Conservation (phyloP, 495 filamentous ascomycete species). For the Penicillium paxilli region DNA sequence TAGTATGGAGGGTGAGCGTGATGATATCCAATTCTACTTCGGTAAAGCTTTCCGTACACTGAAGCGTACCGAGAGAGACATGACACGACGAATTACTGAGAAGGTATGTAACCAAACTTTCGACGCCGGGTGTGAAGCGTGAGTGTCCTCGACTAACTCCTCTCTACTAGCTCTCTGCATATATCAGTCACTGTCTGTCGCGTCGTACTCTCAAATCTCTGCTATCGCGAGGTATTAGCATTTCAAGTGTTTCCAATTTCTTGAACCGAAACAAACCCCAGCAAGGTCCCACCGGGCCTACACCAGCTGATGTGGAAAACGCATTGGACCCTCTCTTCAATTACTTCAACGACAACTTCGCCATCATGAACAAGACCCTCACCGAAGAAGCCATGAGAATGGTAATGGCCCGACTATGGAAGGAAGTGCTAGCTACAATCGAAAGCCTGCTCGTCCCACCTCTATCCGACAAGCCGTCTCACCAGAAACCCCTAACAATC, state of each 20-base stretch:
- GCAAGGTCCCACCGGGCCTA: constrained; percentile 57
- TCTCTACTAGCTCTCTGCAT: constrained; percentile 72
- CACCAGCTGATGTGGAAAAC: constrained; percentile 71
- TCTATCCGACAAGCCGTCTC: constrained; percentile 90
- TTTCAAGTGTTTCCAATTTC: constrained; percentile 77
- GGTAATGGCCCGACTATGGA: constrained; percentile 98
- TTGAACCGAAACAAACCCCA: constrained; percentile 63
- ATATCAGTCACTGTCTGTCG: constrained; percentile 89
- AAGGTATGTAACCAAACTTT: constrained; percentile 64
- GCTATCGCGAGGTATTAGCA: constrained; percentile 68
- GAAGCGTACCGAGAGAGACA: constrained; percentile 94
- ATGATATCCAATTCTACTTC: constrained; percentile 99
- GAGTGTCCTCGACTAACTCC: not conserved
- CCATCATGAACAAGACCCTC: constrained; percentile 95
- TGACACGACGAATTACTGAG: constrained; percentile 97
- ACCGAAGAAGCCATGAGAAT: constrained; percentile 91
- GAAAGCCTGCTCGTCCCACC: constrained; percentile 91
- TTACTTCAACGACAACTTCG: constrained; percentile 99
- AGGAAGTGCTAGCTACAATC: constrained; percentile 90
- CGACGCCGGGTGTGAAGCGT: not conserved
- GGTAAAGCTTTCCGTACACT: constrained; percentile 93
- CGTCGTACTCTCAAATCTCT: constrained; percentile 73
- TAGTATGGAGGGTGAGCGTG: constrained; percentile 97
- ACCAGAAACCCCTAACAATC: constrained; percentile 80
- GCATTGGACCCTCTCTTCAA: constrained; percentile 87